phyloP scores from a whole-genome alignment of 352 stramenopile genomes.

The Phytophthora agathidicida region DNA sequence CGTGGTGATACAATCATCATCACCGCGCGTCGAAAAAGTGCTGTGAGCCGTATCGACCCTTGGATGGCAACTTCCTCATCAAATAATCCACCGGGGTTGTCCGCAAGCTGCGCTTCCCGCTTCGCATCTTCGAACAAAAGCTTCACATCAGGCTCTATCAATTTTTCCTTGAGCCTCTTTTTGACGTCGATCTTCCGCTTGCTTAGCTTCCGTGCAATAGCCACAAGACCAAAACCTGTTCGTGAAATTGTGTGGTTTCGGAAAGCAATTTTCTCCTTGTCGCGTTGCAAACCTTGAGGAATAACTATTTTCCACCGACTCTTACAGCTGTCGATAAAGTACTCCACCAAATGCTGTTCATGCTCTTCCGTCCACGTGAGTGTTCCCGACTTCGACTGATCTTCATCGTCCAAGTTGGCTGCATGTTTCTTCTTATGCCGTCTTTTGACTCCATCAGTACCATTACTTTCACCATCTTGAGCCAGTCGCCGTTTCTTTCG shows the following conservation, averaged over 20 bases:
- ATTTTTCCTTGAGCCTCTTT: conserved; percentile 74
- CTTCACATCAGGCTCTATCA: conserved; percentile 64
- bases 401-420: conserved; percentile 12
- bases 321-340: conserved; percentile 74
- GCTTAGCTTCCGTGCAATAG: conserved; percentile 63
- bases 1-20: conserved; percentile 83
- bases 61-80: conserved; percentile 73
- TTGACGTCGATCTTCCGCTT: conserved; percentile 84
- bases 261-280: conserved; percentile 63
- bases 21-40: conserved; percentile 76
- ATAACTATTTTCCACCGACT: conserved; percentile 67
- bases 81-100: conserved; percentile 60
- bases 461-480: conserved; percentile 11
- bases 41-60: conserved; percentile 59
- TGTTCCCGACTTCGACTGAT: conserved; percentile 10
- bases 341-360: conserved; percentile 62
- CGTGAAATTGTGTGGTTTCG: conserved; percentile 66
- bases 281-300: conserved; percentile 63
- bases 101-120: conserved; percentile 41
- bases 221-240: conserved; percentile 64
- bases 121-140: conserved; percentile 66
- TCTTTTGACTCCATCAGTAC: conserved; percentile 8
- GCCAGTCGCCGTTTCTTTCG: conserved; percentile 37
- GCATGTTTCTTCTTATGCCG: conserved; percentile 22
- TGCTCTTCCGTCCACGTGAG: conserved; percentile 63